A percentile compares a stretch with the other conserved stretches of the same genome.
phyloP scores from a whole-genome alignment of 371 early-diverging fungal genomes.

The Coemansia sp. region DNA sequence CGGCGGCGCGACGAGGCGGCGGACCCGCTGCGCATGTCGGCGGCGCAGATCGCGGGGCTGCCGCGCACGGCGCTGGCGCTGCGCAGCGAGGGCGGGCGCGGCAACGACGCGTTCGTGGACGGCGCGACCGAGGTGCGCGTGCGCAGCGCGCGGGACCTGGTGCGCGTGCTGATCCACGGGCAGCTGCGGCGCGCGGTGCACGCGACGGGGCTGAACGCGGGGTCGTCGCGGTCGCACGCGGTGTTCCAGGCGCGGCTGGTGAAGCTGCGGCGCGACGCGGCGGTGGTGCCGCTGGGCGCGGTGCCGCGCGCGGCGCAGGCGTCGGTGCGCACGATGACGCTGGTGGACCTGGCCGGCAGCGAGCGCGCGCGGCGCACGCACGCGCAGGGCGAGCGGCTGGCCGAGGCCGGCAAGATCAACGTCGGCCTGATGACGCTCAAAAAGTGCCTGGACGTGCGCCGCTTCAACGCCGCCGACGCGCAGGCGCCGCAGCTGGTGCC shows the following conservation, averaged over 20 bases:
- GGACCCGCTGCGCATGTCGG: slow-evolving; percentile 32
- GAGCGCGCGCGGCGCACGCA: slow-evolving; percentile 85
- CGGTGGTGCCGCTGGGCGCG: slow-evolving; percentile 43
- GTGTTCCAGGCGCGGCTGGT: slow-evolving; percentile 70
- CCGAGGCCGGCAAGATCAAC: slow-evolving; percentile 95
- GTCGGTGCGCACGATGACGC: slow-evolving; percentile 58
- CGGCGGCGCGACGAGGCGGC: neutral
- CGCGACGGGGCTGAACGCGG: slow-evolving; percentile 62
- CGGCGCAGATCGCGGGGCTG: slow-evolving; percentile 33
- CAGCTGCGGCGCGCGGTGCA: slow-evolving; percentile 64
- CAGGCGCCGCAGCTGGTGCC: slow-evolving; percentile 60
- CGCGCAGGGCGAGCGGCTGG: slow-evolving; percentile 78
- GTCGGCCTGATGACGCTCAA: slow-evolving; percentile 91
- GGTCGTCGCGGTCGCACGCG: slow-evolving; percentile 70
- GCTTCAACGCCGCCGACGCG: slow-evolving; percentile 52
- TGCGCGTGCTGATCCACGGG: slow-evolving; percentile 61
- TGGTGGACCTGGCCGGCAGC: slow-evolving; percentile 97
- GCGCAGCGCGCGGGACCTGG: slow-evolving; percentile 61
- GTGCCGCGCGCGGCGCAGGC: slow-evolving; percentile 55
- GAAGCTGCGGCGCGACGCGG: slow-evolving; percentile 57
- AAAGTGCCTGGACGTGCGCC: slow-evolving; percentile 73
- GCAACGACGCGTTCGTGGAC: slow-evolving; percentile 49
- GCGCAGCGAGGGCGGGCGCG: slow-evolving; percentile 47
- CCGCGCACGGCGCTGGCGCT: slow-evolving; percentile 27
- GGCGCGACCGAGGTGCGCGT: slow-evolving; percentile 60